Evolutionary conservation across 2,329 filamentous ascomycete genomes (phyloP), one percentile per base, ranked within the genome.

Genomic region (Aspergillus tubingensis): DNA sequence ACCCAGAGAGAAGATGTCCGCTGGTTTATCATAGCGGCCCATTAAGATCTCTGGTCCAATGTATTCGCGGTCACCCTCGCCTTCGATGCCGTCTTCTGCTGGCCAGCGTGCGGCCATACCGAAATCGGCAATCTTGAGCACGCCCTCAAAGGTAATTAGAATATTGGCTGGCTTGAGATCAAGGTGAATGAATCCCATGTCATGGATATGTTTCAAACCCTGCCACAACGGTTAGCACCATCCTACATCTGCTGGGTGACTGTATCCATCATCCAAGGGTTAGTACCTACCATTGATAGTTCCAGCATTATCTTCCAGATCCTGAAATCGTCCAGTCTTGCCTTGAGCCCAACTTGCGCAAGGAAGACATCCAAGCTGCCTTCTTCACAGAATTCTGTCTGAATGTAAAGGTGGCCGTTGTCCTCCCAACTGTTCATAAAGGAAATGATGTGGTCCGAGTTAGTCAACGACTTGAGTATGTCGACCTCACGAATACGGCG

Each of bases 251-350:
- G 8, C 10, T 13, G 30, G 27, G 39, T 25, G 7, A 53, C 5
- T 8, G 10, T 11, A 36, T 10, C 17, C 27, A 15, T 32, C n/a
- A 17, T 39, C 13, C 32, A 15, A 5, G 51, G 10, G 39, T 30
- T 3, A n/a, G 36, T 36, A 27, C 54, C 32, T 85, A 95, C 92
- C 82, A 90, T 81, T 70, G 88, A 85, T 61, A 96, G 78, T 75
- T 99, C 95, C 44, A 96, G 85, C 68, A 98, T 81, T 60, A 98
- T 94, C 80, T 99, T 99, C 92, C 95, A 99, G 76, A 98, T 97
- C 63, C 95, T 87, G 79, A 99, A 99, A 75, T 98, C 95, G 76
- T 99, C 95, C 66, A 99, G 80, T 68, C 94, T 86, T 50, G 92
- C 93, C 73, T 91, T 92, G 62, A 89, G 84, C 23, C 95, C 95